Evolutionary conservation across 306 rosid species (phyloP).

Genomic region (Bauhinia variegata): DNA sequence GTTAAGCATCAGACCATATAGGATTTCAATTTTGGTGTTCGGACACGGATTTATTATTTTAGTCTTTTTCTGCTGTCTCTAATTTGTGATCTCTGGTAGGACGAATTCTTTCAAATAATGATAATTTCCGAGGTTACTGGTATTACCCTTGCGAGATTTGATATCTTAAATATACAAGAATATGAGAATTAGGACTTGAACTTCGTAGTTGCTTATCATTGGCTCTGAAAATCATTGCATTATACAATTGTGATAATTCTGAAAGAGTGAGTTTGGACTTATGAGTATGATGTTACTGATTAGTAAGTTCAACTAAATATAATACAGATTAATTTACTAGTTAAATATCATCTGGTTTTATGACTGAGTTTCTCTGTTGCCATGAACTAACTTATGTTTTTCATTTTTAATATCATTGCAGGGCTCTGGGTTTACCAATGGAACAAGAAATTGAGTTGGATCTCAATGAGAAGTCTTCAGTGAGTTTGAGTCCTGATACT

Average conservation of each 20-base stretch:
- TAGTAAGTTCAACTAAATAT: no score
- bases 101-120: conserved; percentile 41
- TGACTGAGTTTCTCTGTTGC: conserved; percentile 21
- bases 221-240: not conserved
- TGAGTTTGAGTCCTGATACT: conserved; percentile 85
- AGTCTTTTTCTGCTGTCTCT: conserved; percentile 35
- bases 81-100: conserved; percentile 50
- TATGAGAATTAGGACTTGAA: conserved; percentile 2
- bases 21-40: conserved; percentile 33
- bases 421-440: conserved; percentile 60
- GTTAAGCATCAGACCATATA: conserved; percentile 19
- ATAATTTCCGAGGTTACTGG: conserved; percentile 48
- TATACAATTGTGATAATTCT: conserved; percentile 1
- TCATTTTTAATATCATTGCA: conserved; percentile 35
- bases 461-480: conserved; percentile 48
- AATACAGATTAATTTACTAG: not conserved
- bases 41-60: conserved; percentile 30
- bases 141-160: conserved; percentile 27
- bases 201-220: conserved; percentile 3
- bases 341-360: conserved; percentile 14
- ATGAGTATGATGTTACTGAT: no score
- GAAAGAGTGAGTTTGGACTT: no score
- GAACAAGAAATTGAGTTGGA: conserved; percentile 70
- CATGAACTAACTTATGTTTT: conserved; percentile 30
- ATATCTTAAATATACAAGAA: conserved; percentile 9